Percentiles rank a stretch among this genome's conserved stretches.
Evolutionary conservation across 257 asterid genomes (phyloP).

Genomic region (Rubia yunnanensis): DNA sequence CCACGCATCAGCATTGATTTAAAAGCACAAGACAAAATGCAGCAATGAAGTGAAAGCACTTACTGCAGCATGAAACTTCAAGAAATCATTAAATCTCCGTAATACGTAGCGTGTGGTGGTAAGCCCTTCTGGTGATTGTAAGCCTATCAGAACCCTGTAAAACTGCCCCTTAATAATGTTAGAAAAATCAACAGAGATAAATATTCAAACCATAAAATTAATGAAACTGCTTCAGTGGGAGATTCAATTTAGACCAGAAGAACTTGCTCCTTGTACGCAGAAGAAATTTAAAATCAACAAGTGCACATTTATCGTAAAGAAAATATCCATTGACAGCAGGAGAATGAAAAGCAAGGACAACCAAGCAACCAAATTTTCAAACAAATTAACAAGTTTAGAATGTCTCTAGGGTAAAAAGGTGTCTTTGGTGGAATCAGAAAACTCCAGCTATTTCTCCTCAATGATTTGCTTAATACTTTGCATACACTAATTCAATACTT

Average conservation of each 20-base stretch:
- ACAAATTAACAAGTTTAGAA: not conserved
- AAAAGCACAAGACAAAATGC: not conserved
- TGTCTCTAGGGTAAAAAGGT: not conserved
- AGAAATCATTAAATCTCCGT: conserved; percentile 92
- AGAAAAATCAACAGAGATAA: conserved; percentile 5
- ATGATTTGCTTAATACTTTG: not conserved
- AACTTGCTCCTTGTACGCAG: not conserved
- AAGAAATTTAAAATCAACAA: not conserved
- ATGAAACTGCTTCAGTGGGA: not conserved
- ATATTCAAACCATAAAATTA: not conserved
- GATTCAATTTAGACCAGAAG: not conserved
- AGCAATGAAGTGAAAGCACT: conserved; percentile 25
- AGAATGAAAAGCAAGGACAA: not conserved
- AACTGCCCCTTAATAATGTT: conserved; percentile 61
- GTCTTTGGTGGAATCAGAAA: not conserved
- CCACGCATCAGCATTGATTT: not conserved
- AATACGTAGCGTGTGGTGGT: conserved; percentile 71
- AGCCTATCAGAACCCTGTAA: conserved; percentile 90
- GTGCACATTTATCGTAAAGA: not conserved
- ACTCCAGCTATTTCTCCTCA: not conserved
- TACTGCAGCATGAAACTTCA: conserved; percentile 86
- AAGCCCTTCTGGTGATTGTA: conserved; percentile 88
- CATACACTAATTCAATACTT: not conserved
- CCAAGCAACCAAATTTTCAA: not conserved
- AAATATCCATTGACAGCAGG: not conserved